A percentile compares a stretch with the other conserved stretches of the same genome.
These are phyloP conservation scores for Amylocarpus encephaloides DNA, from an alignment of 2,329 filamentous ascomycete species.

Conservation along the genomic window DNA sequence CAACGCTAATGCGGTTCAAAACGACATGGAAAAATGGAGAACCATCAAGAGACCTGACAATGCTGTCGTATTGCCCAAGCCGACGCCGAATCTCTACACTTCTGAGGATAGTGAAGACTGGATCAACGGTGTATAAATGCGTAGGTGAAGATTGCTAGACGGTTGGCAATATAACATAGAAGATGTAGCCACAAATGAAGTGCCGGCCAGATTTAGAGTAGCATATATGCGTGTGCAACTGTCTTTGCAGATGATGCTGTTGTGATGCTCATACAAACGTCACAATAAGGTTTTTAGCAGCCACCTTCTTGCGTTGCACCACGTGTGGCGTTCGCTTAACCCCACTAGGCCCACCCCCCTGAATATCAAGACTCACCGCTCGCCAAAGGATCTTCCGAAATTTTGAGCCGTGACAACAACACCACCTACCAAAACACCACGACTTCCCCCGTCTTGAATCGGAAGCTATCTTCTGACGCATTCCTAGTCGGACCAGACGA, in stretches of 20 bases:
- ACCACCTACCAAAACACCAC: no score
- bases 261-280: neutral
- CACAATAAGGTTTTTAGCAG: neutral
- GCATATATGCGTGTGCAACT: neutral
- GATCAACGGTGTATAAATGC: neutral
- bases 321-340: neutral
- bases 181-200: neutral
- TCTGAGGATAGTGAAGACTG: constrained; percentile 5
- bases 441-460: no score
- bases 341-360: no score
- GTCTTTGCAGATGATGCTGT: neutral
- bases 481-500: no score
- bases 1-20: neutral
- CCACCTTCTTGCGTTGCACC: neutral
- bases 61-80: constrained; percentile 3
- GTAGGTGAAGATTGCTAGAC: neutral
- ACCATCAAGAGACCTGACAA: constrained; percentile 1
- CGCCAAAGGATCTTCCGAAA: no score
- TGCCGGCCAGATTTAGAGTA: neutral
- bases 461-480: no score
- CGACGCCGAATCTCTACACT: constrained; percentile 3
- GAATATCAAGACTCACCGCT: no score
- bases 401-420: no score
- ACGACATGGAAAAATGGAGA: constrained; percentile 5
- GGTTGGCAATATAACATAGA: neutral